phyloP scores from a whole-genome alignment of 306 rosid species.

The Corylus avellana region DNA sequence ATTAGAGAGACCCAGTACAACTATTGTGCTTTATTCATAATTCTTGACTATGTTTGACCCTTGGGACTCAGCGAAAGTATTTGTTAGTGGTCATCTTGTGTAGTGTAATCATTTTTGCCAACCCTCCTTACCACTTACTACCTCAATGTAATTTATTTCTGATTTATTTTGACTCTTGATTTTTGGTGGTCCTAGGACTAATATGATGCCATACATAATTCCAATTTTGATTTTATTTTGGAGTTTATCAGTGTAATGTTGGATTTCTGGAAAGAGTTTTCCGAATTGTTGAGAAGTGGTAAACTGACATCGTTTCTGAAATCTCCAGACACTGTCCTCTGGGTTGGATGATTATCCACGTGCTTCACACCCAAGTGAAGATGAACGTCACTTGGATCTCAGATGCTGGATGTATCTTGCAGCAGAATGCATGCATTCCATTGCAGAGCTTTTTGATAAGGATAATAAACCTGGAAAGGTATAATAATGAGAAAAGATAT shows the following conservation, averaged over 20 bases:
- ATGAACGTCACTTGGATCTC: constrained; percentile 91
- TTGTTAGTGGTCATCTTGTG: background rate
- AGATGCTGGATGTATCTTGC: constrained; percentile 98
- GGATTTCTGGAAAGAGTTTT: constrained; percentile 19
- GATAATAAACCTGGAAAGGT: constrained; percentile 58
- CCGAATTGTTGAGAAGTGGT: constrained; percentile 22
- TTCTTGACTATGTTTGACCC: background rate
- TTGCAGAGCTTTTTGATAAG: constrained; percentile 58
- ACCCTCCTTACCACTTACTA: background rate
- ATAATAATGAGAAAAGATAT: constrained; percentile 12
- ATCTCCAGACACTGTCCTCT: constrained; percentile 77
- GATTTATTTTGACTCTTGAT: background rate
- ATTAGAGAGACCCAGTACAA: background rate
- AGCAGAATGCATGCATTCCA: constrained; percentile 82
- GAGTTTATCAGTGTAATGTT: constrained; percentile 12
- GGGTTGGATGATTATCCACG: constrained; percentile 99
- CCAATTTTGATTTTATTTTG: background rate
- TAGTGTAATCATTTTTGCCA: background rate
- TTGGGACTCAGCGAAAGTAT: background rate
- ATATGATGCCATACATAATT: background rate
- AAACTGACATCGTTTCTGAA: constrained; percentile 28
- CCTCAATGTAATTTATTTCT: background rate
- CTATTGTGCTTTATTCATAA: background rate
- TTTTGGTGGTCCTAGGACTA: background rate
- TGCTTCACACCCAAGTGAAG: constrained; percentile 86